These are phyloP conservation scores for Eleusine coracana DNA, from an alignment of 176 grass and related monocot genomes.

Conservation along the genomic window DNA sequence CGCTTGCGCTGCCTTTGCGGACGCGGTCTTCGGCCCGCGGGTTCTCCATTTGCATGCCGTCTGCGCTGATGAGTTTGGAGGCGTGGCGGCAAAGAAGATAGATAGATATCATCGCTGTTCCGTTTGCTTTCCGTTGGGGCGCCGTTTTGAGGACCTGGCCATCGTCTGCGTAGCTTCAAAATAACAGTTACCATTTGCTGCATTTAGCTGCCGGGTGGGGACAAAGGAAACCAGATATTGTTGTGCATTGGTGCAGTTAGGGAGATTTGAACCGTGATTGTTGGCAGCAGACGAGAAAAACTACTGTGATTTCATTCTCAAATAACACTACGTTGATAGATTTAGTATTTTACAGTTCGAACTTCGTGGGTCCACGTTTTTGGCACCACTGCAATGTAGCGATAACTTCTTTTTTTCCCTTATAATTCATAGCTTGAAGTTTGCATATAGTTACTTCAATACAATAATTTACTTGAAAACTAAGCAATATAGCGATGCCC, in stretches of 20 bases:
- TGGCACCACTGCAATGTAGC: no score
- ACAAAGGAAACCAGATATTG: neutral
- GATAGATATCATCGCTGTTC: neutral
- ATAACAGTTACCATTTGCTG: neutral
- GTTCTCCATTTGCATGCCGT: slow-evolving; percentile 30
- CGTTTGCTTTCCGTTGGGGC: slow-evolving; percentile 9
- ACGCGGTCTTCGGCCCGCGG: slow-evolving; percentile 37
- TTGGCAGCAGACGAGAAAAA: neutral
- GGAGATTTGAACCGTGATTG: neutral
- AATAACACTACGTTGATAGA: no score
- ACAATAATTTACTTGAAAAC: no score
- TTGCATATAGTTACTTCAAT: neutral
- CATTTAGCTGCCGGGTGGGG: neutral
- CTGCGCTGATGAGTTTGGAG: no score
- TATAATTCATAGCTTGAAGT: neutral
- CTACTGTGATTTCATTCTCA: no score
- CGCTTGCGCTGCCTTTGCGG: slow-evolving; percentile 29
- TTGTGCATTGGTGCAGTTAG: neutral
- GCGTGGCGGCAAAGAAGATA: neutral
- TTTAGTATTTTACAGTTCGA: no score
- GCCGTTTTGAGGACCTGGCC: slow-evolving; percentile 8
- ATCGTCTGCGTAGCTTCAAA: neutral
- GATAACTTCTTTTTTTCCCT: no score
- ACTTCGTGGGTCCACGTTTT: no score
- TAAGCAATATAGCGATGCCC: no score